Percentiles rank a stretch among this genome's conserved stretches.
Evolutionary conservation across 1,284 basidiomycete genomes (phyloP).

Genomic region (Tausonia pullulans): DNA sequence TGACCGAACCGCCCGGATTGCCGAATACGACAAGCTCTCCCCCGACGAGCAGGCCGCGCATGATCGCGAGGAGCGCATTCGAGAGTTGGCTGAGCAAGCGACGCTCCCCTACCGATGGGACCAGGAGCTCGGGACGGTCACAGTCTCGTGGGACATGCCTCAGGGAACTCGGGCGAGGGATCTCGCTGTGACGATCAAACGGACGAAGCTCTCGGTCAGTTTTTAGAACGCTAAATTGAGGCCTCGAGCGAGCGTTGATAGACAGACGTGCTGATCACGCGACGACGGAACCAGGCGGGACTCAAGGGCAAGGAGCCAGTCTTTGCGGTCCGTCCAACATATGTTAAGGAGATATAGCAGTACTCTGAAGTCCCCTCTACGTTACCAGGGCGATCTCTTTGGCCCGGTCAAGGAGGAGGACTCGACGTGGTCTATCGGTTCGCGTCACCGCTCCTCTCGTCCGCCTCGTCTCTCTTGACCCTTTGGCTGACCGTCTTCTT

Average conservation of each 20-base stretch:
- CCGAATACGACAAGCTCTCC: slow-evolving; percentile 5
- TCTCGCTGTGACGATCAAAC: slow-evolving; percentile 61
- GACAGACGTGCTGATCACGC: not conserved
- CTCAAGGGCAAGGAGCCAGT: slow-evolving; percentile 78
- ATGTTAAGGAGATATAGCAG: too few species aligned
- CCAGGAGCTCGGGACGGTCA: slow-evolving; percentile 79
- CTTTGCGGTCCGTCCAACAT: slow-evolving; percentile 33
- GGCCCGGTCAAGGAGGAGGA: slow-evolving; percentile 91
- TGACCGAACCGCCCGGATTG: too few species aligned
- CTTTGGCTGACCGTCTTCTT: not conserved
- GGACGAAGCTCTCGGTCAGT: slow-evolving; percentile 56
- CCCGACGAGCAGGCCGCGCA: slow-evolving; percentile 8
- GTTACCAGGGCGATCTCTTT: slow-evolving; percentile 75
- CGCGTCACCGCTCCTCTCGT: slow-evolving; percentile 24
- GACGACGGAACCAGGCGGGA: slow-evolving; percentile 40
- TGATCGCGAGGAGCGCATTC: slow-evolving; percentile 13
- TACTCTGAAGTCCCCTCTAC: too few species aligned
- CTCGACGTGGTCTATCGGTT: slow-evolving; percentile 92
- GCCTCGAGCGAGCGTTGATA: slow-evolving; percentile 17
- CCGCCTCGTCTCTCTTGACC: not conserved
- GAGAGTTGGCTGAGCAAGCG: slow-evolving; percentile 31
- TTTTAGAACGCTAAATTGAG: too few species aligned
- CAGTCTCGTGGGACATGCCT: slow-evolving; percentile 71
- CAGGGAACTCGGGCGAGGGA: slow-evolving; percentile 73
- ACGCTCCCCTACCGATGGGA: slow-evolving; percentile 86